These are phyloP conservation scores for Alternaria sp. DNA, from an alignment of 2,329 filamentous ascomycete species.

Conservation along the genomic window DNA sequence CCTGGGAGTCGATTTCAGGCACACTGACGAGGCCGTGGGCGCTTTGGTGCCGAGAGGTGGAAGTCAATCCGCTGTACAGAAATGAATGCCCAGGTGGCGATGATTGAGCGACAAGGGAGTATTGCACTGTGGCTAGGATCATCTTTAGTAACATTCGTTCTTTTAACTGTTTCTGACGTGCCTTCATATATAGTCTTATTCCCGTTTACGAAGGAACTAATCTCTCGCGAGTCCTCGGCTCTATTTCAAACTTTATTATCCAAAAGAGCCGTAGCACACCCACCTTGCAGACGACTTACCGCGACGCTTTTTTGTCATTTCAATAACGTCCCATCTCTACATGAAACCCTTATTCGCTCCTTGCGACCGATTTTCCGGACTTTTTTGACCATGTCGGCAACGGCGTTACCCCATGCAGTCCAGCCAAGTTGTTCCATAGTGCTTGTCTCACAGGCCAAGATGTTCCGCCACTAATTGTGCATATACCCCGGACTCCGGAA, in stretches of 20 bases:
- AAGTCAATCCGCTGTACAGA: constrained; percentile 49
- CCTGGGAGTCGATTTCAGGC: constrained; percentile 48
- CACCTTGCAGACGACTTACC: background rate
- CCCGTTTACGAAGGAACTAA: background rate
- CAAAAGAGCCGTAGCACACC: background rate
- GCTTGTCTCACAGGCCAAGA: constrained; percentile 22
- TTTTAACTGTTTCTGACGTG: background rate
- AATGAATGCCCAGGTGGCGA: constrained; percentile 50
- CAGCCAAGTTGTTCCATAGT: constrained; percentile 32
- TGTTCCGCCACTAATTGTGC: constrained; percentile 41
- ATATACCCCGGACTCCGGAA: constrained; percentile 21
- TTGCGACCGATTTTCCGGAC: background rate
- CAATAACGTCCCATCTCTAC: background rate
- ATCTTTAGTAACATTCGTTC: background rate
- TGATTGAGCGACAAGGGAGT: constrained; percentile 24
- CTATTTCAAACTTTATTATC: background rate
- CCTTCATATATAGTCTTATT: background rate
- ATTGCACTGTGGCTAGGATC: background rate
- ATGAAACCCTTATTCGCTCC: background rate
- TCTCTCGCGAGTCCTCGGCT: background rate
- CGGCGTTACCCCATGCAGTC: constrained; percentile 3
- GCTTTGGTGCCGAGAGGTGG: constrained; percentile 55
- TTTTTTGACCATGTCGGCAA: background rate
- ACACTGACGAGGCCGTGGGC: constrained; percentile 53
- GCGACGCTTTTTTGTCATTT: background rate